These are phyloP conservation scores for Tetrahymena malaccensis DNA, from an alignment of 73 alveolate genomes.

Conservation along the genomic window DNA sequence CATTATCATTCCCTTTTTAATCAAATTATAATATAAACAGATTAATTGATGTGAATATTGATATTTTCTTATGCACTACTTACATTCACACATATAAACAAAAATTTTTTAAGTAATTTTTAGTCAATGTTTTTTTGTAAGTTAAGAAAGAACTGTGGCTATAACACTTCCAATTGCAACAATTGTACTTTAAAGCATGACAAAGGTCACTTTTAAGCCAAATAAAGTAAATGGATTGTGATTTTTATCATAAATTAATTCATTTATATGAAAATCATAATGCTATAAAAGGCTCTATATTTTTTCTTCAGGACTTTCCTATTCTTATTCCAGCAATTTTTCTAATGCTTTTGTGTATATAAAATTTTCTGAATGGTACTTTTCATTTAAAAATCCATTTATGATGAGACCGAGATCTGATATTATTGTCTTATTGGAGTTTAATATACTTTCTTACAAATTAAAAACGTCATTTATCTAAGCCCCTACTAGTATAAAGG, in stretches of 20 bases:
- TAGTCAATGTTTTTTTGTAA: neutral
- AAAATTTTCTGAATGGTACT: neutral
- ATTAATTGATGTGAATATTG: too few species aligned
- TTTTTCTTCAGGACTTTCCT: neutral
- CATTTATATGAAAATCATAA: neutral
- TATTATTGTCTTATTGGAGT: neutral
- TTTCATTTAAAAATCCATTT: neutral
- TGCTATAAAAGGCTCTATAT: neutral
- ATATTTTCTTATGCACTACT: too few species aligned
- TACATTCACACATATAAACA: too few species aligned
- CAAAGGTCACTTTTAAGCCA: neutral
- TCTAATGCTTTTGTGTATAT: neutral
- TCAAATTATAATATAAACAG: too few species aligned
- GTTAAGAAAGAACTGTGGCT: neutral
- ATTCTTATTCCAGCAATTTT: neutral
- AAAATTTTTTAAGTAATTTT: too few species aligned
- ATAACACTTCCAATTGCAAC: neutral
- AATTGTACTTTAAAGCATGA: neutral
- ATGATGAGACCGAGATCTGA: neutral
- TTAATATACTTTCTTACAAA: neutral
- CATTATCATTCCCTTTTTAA: too few species aligned
- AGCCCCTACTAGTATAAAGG: neutral
- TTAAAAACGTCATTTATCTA: neutral
- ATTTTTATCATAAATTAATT: neutral
- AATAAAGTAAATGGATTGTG: neutral